Evolutionary conservation across 148 eudicot genomes (phyloP).

Genomic region (Chenopodium suecicum): DNA sequence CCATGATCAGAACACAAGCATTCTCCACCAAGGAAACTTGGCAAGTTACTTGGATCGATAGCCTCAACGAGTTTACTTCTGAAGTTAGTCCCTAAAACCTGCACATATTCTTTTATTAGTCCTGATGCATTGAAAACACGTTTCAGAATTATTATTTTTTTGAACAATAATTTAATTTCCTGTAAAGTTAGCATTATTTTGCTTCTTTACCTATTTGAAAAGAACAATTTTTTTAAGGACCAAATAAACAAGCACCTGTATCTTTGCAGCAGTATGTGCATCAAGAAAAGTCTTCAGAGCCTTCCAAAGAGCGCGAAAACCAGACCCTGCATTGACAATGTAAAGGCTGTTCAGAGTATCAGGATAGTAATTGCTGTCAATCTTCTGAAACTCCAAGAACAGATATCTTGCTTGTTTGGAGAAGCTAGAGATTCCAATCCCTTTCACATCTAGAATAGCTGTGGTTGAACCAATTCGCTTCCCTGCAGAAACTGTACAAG

Average conservation of each 20-base stretch:
- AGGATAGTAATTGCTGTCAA: constrained; percentile 66
- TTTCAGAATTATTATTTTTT: too few relatives aligned
- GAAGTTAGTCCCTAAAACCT: constrained; percentile 62
- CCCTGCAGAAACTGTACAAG: constrained; percentile 49
- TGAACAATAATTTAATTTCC: too few relatives aligned
- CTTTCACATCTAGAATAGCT: constrained; percentile 55
- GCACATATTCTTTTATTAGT: background rate
- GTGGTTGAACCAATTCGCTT: constrained; percentile 54
- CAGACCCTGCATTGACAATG: constrained; percentile 59
- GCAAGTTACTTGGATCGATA: constrained; percentile 63
- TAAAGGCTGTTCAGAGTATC: constrained; percentile 60
- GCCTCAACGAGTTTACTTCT: constrained; percentile 42
- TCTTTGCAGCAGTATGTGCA: constrained; percentile 49
- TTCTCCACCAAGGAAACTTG: constrained; percentile 57
- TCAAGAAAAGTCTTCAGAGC: constrained; percentile 54
- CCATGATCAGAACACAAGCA: constrained; percentile 58
- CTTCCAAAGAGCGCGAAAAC: constrained; percentile 56
- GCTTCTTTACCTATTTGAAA: background rate
- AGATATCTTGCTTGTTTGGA: constrained; percentile 59
- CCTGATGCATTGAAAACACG: background rate
- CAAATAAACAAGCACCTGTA: constrained; percentile 29
- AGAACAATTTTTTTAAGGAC: too few relatives aligned
- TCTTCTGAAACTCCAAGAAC: constrained; percentile 53
- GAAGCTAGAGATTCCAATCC: constrained; percentile 49
- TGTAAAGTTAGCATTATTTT: background rate